phyloP scores from a whole-genome alignment of 108 stramenopile genomes.

The Cyclotella choctawhatcheeana region DNA sequence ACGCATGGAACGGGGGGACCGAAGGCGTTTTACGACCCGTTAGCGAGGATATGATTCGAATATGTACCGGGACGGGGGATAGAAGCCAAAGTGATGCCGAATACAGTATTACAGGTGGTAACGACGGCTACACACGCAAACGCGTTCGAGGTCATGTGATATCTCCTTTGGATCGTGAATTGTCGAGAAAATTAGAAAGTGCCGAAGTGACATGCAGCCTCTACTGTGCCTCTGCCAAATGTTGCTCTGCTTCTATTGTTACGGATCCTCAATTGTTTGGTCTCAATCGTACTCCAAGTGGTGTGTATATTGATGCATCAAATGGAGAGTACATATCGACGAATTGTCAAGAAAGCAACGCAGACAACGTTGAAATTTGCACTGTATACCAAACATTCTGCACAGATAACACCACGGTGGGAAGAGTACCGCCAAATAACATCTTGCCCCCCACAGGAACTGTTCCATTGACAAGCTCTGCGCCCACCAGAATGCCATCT shows the following conservation, averaged over 20 bases:
- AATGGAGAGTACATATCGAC: conserved; percentile 24
- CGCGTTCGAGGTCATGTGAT: conserved; percentile 9
- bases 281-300: conserved; percentile 14
- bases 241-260: conserved; percentile 13
- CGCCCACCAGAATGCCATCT: background rate
- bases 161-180: background rate
- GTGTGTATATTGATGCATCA: conserved; percentile 15
- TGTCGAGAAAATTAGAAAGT: background rate
- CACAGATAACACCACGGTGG: background rate
- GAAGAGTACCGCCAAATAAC: background rate
- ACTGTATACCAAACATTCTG: conserved; percentile 19
- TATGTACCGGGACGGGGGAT: conserved; percentile 8
- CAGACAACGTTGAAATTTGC: conserved; percentile 17
- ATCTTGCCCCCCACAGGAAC: too few relatives aligned
- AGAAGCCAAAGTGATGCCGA: background rate
- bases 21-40: conserved; percentile 27
- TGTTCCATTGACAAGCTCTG: too few relatives aligned
- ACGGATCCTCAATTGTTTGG: conserved; percentile 14
- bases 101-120: background rate
- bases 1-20: conserved; percentile 29
- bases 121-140: background rate
- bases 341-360: conserved; percentile 16
- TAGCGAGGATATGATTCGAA: conserved; percentile 8
- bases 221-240: conserved; percentile 25
- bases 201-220: background rate